phyloP scores from a whole-genome alignment of 2,329 filamentous ascomycete genomes.

The Fusarium albidum region DNA sequence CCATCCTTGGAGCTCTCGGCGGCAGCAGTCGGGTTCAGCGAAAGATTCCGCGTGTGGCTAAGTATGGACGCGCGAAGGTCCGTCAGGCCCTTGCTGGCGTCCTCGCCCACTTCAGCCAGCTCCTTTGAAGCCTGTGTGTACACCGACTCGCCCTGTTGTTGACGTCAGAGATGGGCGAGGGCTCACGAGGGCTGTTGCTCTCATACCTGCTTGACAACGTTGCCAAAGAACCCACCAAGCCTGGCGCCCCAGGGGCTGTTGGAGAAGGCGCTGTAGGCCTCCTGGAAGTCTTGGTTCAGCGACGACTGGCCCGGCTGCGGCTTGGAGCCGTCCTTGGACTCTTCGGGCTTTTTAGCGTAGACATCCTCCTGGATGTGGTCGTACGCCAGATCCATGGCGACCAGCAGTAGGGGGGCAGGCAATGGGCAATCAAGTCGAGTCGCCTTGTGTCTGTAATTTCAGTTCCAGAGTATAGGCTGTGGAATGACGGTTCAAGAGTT shows the following conservation, averaged over 20 bases:
- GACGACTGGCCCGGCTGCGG: conserved; percentile 56
- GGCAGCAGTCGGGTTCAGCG: conserved; percentile 59
- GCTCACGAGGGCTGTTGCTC: conserved; percentile 1
- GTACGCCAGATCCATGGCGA: conserved; percentile 91
- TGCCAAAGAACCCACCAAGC: conserved; percentile 88
- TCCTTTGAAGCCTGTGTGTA: conserved; percentile 91
- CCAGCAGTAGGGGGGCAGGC: conserved; percentile 4
- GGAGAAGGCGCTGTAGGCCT: conserved; percentile 94
- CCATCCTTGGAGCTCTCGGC: conserved; percentile 43
- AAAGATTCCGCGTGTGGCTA: conserved; percentile 77
- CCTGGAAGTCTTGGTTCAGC: conserved; percentile 88
- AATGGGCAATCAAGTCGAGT: background rate
- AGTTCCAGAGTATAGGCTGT: background rate
- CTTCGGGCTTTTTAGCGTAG: conserved; percentile 63
- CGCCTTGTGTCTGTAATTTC: background rate
- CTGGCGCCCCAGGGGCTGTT: conserved; percentile 89
- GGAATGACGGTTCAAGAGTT: conserved; percentile 7
- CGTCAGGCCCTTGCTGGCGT: conserved; percentile 82
- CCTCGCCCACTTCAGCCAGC: conserved; percentile 78
- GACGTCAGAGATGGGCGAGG: conserved; percentile 22
- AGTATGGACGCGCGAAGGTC: conserved; percentile 74
- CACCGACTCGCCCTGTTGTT: conserved; percentile 73
- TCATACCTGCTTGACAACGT: conserved; percentile 88
- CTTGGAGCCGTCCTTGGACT: conserved; percentile 52
- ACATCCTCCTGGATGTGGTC: conserved; percentile 93